Evolutionary conservation across 495 filamentous ascomycete species (phyloP), one percentile per base, ranked within the genome.

Genomic region (Alectoria sarmentosa): DNA sequence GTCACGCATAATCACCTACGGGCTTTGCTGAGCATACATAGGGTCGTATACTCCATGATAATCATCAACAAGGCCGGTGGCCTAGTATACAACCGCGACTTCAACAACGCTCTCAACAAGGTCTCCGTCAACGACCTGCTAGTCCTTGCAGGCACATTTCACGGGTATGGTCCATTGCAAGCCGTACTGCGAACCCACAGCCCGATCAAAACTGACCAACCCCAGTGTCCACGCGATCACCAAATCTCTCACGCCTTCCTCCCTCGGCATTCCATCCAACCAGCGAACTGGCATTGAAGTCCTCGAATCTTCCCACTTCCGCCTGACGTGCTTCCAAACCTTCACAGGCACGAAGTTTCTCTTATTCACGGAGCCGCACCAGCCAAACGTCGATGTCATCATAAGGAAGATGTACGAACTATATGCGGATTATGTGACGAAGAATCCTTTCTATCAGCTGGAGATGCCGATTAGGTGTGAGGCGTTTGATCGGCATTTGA

Each of bases 11-110:
- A 2, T 28, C 17, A 17, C n/a, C 14, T 34, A 9, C 0, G 54
- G 42, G 30, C 23, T 30, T 54, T 58, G 52, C 66, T 68, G 21
- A 68, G 11, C 11, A 7, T 34, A 21, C 10, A n/a, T 56, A 96
- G 92, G 94, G 88, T 90, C 62, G 88, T 98, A 72, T 91, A 93
- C 77, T 87, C 90, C 60, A 86, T 98, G 64, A 89, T 98, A 67
- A 90, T 98, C 69, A 96, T 98, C 79, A 97, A 96, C 80, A 98
- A 98, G 80, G 92, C 94, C 58, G 94, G 94, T 49, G 94, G 94
- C 65, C 82, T 98, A 64, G 89, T 98, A 75, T 98, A 96, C 79
- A 91, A 96, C 76, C 89, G 90, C 60, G 89, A 91, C 69, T 98
- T 98, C 78, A 85, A 91, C 70, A 82, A 85, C 34, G 85, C 86